These are phyloP conservation scores for Fistulifera solaris DNA, from an alignment of 108 stramenopile species.

Conservation along the genomic window DNA sequence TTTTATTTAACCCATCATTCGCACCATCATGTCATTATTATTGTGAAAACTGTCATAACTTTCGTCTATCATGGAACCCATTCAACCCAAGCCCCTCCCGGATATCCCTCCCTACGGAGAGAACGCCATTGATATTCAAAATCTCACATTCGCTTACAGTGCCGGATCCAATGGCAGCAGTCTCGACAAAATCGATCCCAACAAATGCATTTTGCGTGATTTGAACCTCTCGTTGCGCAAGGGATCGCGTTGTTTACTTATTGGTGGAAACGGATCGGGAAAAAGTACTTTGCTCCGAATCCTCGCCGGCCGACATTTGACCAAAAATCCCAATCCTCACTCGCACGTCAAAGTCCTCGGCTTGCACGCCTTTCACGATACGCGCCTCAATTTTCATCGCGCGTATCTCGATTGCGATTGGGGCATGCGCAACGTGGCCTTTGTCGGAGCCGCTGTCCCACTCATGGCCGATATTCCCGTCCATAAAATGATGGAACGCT, in stretches of 20 bases:
- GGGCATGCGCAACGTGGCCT: slow-evolving; percentile 97
- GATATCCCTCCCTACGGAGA: slow-evolving; percentile 53
- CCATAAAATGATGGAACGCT: slow-evolving; percentile 89
- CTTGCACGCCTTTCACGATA: slow-evolving; percentile 90
- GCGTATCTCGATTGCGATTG: slow-evolving; percentile 94
- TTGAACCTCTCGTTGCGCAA: slow-evolving; percentile 53
- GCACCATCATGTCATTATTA: no score
- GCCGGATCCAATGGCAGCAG: slow-evolving; percentile 7
- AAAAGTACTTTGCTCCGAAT: slow-evolving; percentile 90
- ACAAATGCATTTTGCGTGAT: slow-evolving; percentile 33
- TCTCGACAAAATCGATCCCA: slow-evolving; percentile 15
- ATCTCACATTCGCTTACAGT: slow-evolving; percentile 65
- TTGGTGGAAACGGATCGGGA: slow-evolving; percentile 77
- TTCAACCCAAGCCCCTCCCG: slow-evolving; percentile 52
- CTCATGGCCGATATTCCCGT: slow-evolving; percentile 93
- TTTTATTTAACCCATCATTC: no score
- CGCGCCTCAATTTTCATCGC: slow-evolving; percentile 84
- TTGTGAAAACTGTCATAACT: no score
- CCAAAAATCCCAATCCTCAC: slow-evolving; percentile 34
- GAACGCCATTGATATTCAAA: slow-evolving; percentile 52
- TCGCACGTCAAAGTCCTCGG: slow-evolving; percentile 73
- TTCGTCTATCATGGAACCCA: no score
- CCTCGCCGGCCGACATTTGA: slow-evolving; percentile 88
- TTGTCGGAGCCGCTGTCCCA: slow-evolving; percentile 86
- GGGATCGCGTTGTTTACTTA: slow-evolving; percentile 76